phyloP scores from a whole-genome alignment of 2,329 filamentous ascomycete genomes.

The Herpotrichia juniperi region DNA sequence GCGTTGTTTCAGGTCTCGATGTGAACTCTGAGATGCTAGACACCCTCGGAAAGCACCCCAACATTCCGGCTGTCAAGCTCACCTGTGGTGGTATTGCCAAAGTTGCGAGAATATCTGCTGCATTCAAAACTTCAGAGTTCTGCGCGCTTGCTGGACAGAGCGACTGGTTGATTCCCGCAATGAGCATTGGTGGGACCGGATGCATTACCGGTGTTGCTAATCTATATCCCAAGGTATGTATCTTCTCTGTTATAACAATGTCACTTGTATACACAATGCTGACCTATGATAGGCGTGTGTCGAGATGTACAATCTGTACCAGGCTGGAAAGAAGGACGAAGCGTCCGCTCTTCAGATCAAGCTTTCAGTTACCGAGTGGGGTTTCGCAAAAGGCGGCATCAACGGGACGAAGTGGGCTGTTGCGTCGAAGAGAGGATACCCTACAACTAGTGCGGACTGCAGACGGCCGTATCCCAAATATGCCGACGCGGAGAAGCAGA shows the following conservation, averaged over 20 bases:
- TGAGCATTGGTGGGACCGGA: constrained; percentile 64
- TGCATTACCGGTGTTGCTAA: constrained; percentile 69
- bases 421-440: constrained; percentile 60
- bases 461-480: constrained; percentile 62
- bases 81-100: constrained; percentile 50
- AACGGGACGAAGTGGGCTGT: constrained; percentile 68
- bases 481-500: constrained; percentile 52
- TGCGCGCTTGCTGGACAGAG: constrained; percentile 51
- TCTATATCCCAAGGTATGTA: constrained; percentile 59
- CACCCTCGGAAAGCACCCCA: constrained; percentile 41
- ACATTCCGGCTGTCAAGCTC: constrained; percentile 47
- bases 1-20: constrained; percentile 51
- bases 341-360: constrained; percentile 58
- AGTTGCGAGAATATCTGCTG: constrained; percentile 47
- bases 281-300: constrained; percentile 47
- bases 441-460: constrained; percentile 58
- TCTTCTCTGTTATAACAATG: neutral
- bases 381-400: constrained; percentile 64
- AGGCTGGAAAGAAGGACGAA: constrained; percentile 54
- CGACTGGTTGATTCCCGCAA: constrained; percentile 59
- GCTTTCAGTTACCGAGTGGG: constrained; percentile 61
- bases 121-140: constrained; percentile 45
- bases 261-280: too few relatives aligned
- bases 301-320: constrained; percentile 54
- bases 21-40: constrained; percentile 50